Conservation (phyloP, 208 protist genomes). For the Herpetomonas samuelpessoai region DNA sequence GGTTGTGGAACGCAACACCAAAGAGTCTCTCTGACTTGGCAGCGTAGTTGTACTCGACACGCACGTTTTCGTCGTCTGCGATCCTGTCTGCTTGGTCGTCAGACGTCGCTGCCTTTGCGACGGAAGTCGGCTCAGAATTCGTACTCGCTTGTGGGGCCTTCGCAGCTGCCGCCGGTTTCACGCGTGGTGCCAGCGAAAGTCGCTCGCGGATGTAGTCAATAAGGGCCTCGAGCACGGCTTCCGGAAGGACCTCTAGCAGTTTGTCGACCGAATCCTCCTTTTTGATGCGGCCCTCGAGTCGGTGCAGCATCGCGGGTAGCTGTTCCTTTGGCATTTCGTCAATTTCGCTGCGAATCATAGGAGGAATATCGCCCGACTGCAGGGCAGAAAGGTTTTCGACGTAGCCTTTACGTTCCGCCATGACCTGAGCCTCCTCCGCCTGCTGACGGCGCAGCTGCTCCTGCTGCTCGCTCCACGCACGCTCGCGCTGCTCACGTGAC, state of each 20-base stretch:
- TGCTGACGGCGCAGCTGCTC: slow-evolving; percentile 24
- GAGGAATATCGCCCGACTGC: slow-evolving; percentile 74
- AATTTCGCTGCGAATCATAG: slow-evolving; percentile 66
- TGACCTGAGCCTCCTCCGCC: slow-evolving; percentile 58
- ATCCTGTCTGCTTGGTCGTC: neutral
- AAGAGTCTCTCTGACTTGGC: slow-evolving; percentile 79
- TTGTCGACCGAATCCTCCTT: slow-evolving; percentile 79
- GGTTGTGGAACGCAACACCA: slow-evolving; percentile 86
- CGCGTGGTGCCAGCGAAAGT: slow-evolving; percentile 54
- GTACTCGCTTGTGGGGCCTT: neutral
- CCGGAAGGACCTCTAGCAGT: slow-evolving; percentile 82
- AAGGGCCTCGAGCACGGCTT: slow-evolving; percentile 48
- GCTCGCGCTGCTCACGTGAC: slow-evolving; percentile 23
- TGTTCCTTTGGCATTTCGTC: slow-evolving; percentile 69
- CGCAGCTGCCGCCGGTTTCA: neutral
- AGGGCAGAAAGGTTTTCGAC: slow-evolving; percentile 75
- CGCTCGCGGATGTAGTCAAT: slow-evolving; percentile 72
- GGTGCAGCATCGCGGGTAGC: slow-evolving; percentile 61
- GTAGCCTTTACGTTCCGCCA: slow-evolving; percentile 63
- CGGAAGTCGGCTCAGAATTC: neutral
- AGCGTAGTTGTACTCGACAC: slow-evolving; percentile 77
- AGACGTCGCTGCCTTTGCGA: neutral
- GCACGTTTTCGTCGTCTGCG: slow-evolving; percentile 11
- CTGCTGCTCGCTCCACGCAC: slow-evolving; percentile 27
- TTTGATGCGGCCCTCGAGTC: slow-evolving; percentile 53